These are phyloP conservation scores for Vigna unguiculata DNA, from an alignment of 306 rosid species.

Conservation along the genomic window DNA sequence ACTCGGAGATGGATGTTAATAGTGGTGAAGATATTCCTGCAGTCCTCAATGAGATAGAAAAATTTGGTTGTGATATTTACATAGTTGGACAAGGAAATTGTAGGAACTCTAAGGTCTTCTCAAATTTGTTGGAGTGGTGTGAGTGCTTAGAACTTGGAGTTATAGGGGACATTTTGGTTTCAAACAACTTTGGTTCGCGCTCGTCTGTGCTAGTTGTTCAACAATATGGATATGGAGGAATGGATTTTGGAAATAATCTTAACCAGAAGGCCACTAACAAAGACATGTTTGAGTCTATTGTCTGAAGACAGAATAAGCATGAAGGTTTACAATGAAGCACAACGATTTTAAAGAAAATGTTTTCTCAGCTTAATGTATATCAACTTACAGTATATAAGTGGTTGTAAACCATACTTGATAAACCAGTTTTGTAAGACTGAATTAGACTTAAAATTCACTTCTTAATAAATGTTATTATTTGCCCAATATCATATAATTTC, in stretches of 20 bases:
- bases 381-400: too few species aligned
- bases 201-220: slow-evolving; percentile 63
- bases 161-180: slow-evolving; percentile 59
- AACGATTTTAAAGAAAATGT: not conserved
- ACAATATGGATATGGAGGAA: slow-evolving; percentile 56
- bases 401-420: too few species aligned
- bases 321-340: not conserved
- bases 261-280: not conserved
- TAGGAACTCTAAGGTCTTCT: slow-evolving; percentile 22
- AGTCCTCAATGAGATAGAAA: slow-evolving; percentile 42
- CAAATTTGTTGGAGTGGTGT: slow-evolving; percentile 52
- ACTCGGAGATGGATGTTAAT: slow-evolving; percentile 48
- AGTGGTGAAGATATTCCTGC: slow-evolving; percentile 46
- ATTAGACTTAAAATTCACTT: too few species aligned
- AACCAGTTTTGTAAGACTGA: too few species aligned
- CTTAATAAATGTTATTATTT: too few species aligned
- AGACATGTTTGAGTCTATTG: slow-evolving; percentile 7
- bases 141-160: slow-evolving; percentile 63
- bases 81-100: slow-evolving; percentile 63
- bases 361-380: not conserved
- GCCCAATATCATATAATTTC: too few species aligned
- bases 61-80: slow-evolving; percentile 46
- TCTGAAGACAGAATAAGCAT: slow-evolving; percentile 15
- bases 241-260: not conserved
- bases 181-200: slow-evolving; percentile 39